A percentile compares a stretch with the other conserved stretches of the same genome.
phyloP scores from a whole-genome alignment of 2,329 filamentous ascomycete species.

The Hymenoscyphus scutula region DNA sequence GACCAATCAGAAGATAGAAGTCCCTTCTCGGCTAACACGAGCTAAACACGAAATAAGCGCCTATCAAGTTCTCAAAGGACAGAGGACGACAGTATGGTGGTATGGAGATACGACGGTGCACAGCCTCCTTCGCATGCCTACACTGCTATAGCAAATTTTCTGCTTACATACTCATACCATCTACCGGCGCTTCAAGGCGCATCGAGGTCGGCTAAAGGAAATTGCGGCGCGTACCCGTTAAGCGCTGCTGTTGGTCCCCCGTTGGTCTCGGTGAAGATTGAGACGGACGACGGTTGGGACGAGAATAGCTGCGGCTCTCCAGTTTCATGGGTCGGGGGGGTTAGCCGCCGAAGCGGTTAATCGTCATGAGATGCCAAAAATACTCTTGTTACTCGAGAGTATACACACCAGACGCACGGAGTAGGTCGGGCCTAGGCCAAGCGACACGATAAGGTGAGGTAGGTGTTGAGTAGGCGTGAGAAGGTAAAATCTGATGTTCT shows the following conservation, averaged over 20 bases:
- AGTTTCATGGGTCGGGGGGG: neutral
- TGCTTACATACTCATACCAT: neutral
- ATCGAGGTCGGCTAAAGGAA: slow-evolving; percentile 30
- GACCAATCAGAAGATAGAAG: slow-evolving; percentile 25
- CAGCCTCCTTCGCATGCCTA: neutral
- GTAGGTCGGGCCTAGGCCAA: neutral
- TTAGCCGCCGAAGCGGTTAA: neutral
- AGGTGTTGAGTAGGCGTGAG: neutral
- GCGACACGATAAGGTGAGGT: neutral
- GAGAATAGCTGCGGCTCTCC: slow-evolving; percentile 2
- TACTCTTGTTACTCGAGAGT: neutral
- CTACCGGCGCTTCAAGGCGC: slow-evolving; percentile 15
- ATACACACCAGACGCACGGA: neutral
- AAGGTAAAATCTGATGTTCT: slow-evolving; percentile 11
- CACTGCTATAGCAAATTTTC: neutral
- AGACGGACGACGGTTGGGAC: neutral
- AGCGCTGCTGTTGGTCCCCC: slow-evolving; percentile 20
- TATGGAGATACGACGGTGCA: neutral
- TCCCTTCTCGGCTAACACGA: slow-evolving; percentile 29
- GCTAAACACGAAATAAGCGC: slow-evolving; percentile 32
- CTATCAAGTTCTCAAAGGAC: slow-evolving; percentile 6
- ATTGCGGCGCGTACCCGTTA: slow-evolving; percentile 24
- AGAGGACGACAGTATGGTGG: slow-evolving; percentile 9
- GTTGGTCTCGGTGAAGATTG: neutral
- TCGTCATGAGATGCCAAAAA: neutral